Evolutionary conservation across 768 basidiomycete genomes (phyloP), one percentile per base, ranked within the genome.

Genomic region (Pleurotus tuber-regium): DNA sequence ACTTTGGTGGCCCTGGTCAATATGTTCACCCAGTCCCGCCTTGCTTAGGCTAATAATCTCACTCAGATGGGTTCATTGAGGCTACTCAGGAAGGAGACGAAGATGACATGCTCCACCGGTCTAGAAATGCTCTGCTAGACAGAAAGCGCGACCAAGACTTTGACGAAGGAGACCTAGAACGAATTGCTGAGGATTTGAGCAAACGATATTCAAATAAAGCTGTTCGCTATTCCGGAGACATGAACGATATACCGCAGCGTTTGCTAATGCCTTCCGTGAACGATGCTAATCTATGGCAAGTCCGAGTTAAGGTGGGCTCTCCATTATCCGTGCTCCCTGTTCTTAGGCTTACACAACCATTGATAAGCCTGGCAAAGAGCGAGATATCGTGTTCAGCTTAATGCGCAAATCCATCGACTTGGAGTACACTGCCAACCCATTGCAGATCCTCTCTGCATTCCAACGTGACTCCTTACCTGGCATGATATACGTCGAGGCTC

Each of bases 401-500:
- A 94, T 97, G 82, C 86, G 93, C 52, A 98, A 97, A 69, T 83
- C 92, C 23, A 81, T 96, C 42, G 88, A 90, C 60, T 75, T 87
- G 19, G 89, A 96, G 65, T 88, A 85, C 66, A 80, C 80, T 2
- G 83, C 81, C 40, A 78, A 76, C 26, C 92, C 93, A 0, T 80
- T 98, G 33, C 79, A 79, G n/a, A 94, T 99, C 58, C 73, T 89
- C 39, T 92, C 97, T 6, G 93, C 92, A 4, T 99, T 99, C 70
- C 90, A 96, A 66, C 87, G 96, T 40, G 95, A 98, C 65, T 95
- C 95, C 2, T 75, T 99, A 2, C 85, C 89, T 0, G 96, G 96
- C 1, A 93, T 93, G 85, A 87, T 99, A 55, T 99, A 98, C 63
- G 86, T 99, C 41, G 97, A 99, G 71, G 93, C 96, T 7, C 83